phyloP scores from a whole-genome alignment of 768 basidiomycete species.

The Xanthoconium stramineum region DNA sequence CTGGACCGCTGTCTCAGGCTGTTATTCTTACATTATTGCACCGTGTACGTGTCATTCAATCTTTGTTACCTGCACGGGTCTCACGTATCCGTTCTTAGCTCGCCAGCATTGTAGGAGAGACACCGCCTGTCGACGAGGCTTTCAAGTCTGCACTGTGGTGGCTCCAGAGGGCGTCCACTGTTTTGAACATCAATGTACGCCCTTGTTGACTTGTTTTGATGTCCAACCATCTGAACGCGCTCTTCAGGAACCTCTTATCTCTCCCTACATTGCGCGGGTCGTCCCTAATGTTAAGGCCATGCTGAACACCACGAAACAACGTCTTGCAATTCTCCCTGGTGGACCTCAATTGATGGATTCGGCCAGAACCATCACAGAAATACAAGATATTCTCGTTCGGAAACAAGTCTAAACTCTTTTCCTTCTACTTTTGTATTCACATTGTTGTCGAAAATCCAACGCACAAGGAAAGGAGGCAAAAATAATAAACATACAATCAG shows the following conservation, averaged over 20 bases:
- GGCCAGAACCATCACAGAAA: slow-evolving; percentile 66
- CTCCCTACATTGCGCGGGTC: slow-evolving; percentile 78
- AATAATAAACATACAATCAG: background rate
- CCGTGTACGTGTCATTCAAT: slow-evolving; percentile 49
- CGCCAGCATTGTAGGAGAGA: slow-evolving; percentile 70
- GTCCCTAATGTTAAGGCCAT: slow-evolving; percentile 75
- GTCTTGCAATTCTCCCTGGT: slow-evolving; percentile 73
- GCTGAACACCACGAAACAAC: slow-evolving; percentile 76
- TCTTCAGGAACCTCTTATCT: slow-evolving; percentile 70
- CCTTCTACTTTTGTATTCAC: background rate
- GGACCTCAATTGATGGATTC: slow-evolving; percentile 65
- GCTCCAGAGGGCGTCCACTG: slow-evolving; percentile 71
- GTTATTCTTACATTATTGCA: slow-evolving; percentile 82
- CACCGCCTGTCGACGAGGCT: slow-evolving; percentile 70
- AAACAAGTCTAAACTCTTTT: slow-evolving; percentile 30
- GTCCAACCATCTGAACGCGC: background rate
- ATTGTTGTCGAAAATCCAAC: slow-evolving; percentile 1
- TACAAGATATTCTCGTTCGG: slow-evolving; percentile 65
- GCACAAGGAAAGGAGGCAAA: background rate
- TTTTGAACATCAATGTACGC: slow-evolving; percentile 70
- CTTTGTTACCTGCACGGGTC: background rate
- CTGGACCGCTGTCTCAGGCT: slow-evolving; percentile 73
- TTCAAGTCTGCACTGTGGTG: slow-evolving; percentile 87
- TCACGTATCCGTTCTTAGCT: slow-evolving; percentile 43
- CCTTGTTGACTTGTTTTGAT: background rate